A percentile compares a stretch with the other conserved stretches of the same genome.
Evolutionary conservation across 2,329 filamentous ascomycete genomes (phyloP).

Genomic region (Fusarium annulatum): DNA sequence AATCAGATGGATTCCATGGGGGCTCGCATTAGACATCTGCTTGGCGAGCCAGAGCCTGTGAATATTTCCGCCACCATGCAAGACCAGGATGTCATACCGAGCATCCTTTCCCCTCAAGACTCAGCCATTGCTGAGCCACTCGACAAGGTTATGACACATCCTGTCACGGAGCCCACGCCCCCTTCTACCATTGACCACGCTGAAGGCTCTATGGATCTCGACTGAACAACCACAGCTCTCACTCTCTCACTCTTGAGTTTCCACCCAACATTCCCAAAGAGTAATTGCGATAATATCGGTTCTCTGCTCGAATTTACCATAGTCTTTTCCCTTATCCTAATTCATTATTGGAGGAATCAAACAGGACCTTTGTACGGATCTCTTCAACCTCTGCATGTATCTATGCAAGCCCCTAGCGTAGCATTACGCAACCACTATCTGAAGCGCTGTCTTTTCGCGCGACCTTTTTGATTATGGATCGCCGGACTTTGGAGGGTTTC

Average conservation of each 20-base stretch:
- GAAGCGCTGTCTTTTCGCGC: not conserved
- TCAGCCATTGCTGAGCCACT: constrained; percentile 45
- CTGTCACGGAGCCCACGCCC: constrained; percentile 53
- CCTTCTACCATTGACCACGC: constrained; percentile 54
- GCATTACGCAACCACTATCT: not conserved
- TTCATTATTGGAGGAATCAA: constrained; percentile 24
- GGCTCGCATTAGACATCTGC: constrained; percentile 54
- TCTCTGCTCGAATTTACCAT: constrained; percentile 33
- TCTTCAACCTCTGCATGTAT: constrained; percentile 1
- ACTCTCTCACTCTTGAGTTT: not conserved
- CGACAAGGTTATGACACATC: constrained; percentile 48
- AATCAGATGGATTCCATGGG: constrained; percentile 59
- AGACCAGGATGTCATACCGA: constrained; percentile 41
- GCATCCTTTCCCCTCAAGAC: constrained; percentile 43
- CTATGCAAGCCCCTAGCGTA: not conserved
- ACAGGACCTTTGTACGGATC: constrained; percentile 25
- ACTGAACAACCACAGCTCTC: constrained; percentile 41
- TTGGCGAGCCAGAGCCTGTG: constrained; percentile 50
- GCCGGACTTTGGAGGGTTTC: constrained; percentile 39
- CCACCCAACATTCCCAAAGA: constrained; percentile 1
- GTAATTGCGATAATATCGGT: constrained; percentile 32
- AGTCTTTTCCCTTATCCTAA: constrained; percentile 18
- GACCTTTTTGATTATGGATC: constrained; percentile 33
- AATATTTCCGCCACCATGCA: constrained; percentile 31
- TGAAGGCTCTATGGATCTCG: constrained; percentile 55